Percentiles rank a stretch among this genome's conserved stretches.
Conservation (phyloP, 805 yeast species). For the Kurtzmaniella fragi region DNA sequence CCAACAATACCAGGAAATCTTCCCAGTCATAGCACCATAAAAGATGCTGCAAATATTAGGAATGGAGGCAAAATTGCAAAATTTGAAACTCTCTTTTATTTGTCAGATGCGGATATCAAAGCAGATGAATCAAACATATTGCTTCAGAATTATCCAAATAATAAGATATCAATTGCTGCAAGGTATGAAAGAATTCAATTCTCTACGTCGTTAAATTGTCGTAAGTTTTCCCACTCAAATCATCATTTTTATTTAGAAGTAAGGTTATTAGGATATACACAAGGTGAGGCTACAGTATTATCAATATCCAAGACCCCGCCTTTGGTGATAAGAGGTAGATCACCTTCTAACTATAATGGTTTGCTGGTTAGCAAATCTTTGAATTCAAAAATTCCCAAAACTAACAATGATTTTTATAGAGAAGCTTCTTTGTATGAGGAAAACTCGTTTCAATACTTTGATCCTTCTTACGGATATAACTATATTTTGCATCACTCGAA, state of each 20-base stretch:
- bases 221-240: slow-evolving; percentile 39
- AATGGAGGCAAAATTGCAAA: slow-evolving; percentile 48
- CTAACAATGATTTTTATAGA: too few relatives aligned
- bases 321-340: slow-evolving; percentile 57
- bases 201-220: slow-evolving; percentile 46
- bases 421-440: too few relatives aligned
- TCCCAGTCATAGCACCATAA: slow-evolving; percentile 53
- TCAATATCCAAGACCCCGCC: slow-evolving; percentile 56
- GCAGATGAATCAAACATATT: slow-evolving; percentile 12
- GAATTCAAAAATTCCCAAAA: too few relatives aligned
- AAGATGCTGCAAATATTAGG: slow-evolving; percentile 59
- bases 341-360: slow-evolving; percentile 53
- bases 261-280: slow-evolving; percentile 44
- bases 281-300: slow-evolving; percentile 24
- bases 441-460: too few relatives aligned
- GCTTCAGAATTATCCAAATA: slow-evolving; percentile 42
- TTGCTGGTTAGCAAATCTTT: too few relatives aligned
- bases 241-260: slow-evolving; percentile 49
- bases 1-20: slow-evolving; percentile 53
- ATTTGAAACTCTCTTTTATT: slow-evolving; percentile 47
- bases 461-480: too few relatives aligned
- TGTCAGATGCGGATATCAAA: slow-evolving; percentile 16
- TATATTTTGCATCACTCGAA: too few relatives aligned
- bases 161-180: slow-evolving; percentile 51
- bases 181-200: slow-evolving; percentile 68